Conservation (phyloP, 805 yeast genomes). For the Candida manassasensis region DNA sequence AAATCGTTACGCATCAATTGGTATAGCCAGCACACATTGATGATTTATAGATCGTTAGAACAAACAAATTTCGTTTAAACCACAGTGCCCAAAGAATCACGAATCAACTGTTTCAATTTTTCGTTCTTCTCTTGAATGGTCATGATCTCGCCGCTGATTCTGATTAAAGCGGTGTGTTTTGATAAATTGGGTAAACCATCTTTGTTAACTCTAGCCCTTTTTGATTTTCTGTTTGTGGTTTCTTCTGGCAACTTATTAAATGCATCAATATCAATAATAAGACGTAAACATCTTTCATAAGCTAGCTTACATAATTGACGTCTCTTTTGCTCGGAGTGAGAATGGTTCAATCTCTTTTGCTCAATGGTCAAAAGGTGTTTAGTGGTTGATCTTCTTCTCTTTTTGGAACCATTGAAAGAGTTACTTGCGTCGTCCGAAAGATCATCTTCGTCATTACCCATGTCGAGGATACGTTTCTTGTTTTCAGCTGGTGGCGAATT, state of each 20-base stretch:
- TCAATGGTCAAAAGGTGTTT: constrained; percentile 36
- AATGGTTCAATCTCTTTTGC: constrained; percentile 40
- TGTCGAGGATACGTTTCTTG: background rate
- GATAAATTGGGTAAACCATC: constrained; percentile 43
- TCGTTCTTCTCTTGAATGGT: constrained; percentile 31
- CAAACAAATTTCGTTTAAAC: too few relatives aligned
- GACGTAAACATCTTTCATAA: constrained; percentile 37
- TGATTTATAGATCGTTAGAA: too few relatives aligned
- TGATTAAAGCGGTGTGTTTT: constrained; percentile 38
- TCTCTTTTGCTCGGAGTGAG: constrained; percentile 40
- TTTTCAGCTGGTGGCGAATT: constrained; percentile 8
- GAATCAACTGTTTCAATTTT: constrained; percentile 23
- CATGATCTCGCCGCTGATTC: constrained; percentile 35
- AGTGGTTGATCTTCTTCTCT: constrained; percentile 24
- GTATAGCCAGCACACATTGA: background rate
- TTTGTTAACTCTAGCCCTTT: constrained; percentile 36
- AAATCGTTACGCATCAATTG: constrained; percentile 2
- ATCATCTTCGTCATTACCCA: constrained; percentile 5
- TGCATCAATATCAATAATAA: constrained; percentile 37
- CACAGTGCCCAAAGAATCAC: constrained; percentile 3
- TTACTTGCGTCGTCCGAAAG: constrained; percentile 5
- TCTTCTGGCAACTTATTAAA: constrained; percentile 27
- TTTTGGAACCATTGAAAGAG: constrained; percentile 9
- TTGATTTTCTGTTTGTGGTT: constrained; percentile 22
- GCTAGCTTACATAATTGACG: constrained; percentile 42